phyloP scores from a whole-genome alignment of 2,329 filamentous ascomycete genomes.

The Apiospora malaysiana region DNA sequence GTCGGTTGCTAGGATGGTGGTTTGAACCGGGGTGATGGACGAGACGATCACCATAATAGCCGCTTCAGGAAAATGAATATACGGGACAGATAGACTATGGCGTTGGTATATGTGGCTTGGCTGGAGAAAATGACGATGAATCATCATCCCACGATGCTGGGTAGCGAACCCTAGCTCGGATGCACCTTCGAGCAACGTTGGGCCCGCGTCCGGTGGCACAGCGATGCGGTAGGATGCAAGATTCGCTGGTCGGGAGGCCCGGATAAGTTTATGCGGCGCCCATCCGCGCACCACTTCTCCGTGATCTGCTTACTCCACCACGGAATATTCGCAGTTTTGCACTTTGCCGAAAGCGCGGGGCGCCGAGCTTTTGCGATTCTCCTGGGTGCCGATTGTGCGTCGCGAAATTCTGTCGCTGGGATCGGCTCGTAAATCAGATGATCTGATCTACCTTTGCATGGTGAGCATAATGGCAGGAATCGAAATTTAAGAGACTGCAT shows the following conservation, averaged over 20 bases:
- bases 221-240: not conserved
- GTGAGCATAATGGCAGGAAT: too few relatives aligned
- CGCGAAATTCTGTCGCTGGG: not conserved
- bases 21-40: not conserved
- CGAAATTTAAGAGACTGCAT: not conserved
- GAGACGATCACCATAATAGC: not conserved
- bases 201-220: not conserved
- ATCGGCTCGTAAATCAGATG: not conserved
- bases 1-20: too few relatives aligned
- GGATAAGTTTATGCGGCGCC: constrained; percentile 12
- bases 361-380: not conserved
- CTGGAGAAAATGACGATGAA: not conserved
- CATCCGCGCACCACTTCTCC: not conserved
- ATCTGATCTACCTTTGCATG: too few relatives aligned
- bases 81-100: not conserved
- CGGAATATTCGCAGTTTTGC: constrained; percentile 5
- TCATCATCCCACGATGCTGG: not conserved
- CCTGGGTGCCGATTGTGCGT: not conserved
- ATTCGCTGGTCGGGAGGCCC: not conserved
- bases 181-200: not conserved
- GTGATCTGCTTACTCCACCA: not conserved
- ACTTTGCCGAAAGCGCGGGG: constrained; percentile 9
- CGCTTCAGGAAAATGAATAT: not conserved
- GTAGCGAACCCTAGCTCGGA: not conserved
- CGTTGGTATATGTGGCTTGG: not conserved